phyloP scores from a whole-genome alignment of 2,329 filamentous ascomycete genomes.

The Fusarium irregulare region DNA sequence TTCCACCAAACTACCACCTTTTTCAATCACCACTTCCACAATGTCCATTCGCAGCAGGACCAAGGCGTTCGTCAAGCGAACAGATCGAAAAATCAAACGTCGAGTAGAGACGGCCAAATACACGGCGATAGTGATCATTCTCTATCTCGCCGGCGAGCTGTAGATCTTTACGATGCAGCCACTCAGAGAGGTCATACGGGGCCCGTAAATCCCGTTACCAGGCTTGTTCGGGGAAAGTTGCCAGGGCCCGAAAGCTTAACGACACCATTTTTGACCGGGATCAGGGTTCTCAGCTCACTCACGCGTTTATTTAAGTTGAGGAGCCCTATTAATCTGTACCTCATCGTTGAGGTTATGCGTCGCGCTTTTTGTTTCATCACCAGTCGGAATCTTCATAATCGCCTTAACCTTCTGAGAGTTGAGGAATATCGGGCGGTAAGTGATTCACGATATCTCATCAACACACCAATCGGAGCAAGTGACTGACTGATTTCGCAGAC shows the following conservation, averaged over 20 bases:
- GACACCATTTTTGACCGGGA: background rate
- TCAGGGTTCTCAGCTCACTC: background rate
- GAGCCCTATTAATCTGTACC: background rate
- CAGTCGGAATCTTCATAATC: background rate
- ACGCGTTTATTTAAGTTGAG: background rate
- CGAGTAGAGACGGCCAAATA: background rate
- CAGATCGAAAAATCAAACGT: background rate
- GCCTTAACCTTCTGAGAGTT: background rate
- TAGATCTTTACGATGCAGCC: background rate
- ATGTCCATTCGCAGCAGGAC: background rate
- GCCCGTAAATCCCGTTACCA: background rate
- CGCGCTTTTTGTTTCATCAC: background rate
- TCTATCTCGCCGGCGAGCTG: background rate
- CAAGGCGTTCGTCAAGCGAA: background rate
- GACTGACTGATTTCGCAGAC: background rate
- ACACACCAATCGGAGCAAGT: background rate
- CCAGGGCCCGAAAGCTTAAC: background rate
- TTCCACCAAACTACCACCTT: background rate
- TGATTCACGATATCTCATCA: background rate
- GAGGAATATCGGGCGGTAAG: background rate
- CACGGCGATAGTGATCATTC: background rate
- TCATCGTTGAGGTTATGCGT: background rate
- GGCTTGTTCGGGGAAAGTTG: background rate
- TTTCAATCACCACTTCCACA: accelerated
- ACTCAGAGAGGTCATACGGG: background rate